Evolutionary conservation across 352 stramenopile species (phyloP), one percentile per base, ranked within the genome.

Genomic region (Globisporangium sylvaticum): DNA sequence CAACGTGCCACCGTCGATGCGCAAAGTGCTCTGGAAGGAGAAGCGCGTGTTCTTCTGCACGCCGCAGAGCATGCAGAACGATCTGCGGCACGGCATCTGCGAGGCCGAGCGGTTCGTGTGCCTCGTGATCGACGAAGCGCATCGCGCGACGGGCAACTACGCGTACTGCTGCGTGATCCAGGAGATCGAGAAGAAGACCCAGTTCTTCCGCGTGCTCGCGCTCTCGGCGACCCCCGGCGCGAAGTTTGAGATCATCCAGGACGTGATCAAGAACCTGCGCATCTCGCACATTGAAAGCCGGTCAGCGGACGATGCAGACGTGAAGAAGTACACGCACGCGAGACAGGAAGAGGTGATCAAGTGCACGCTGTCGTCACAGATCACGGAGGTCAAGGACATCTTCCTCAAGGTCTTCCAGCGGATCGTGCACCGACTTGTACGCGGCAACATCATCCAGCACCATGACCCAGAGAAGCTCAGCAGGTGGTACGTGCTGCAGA

Each of bases 31-130:
- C 1, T 99, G 97, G 97, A 71, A 79, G 20, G 80, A 89, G 25
- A 95, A 95, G 64, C 90, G 96, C 10, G 92, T 99, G 29, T 99
- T 99, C 76, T 99, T 98, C 69, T 99, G 96, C 71, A 99, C 98
- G 25, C 97, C 98, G 4, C 97, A 99, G 78, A 99, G 94, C 44
- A 80, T 99, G 55, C 80, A 97, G 64, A 99, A 99, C 65, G 98
- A 99, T 73, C 76, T 99, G 42, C 75, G 95, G 42, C 74, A 83
- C 24, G 80, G 83, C 5, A 79, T 95, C 7, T 97, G 88, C 50
- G 68, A 80, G 56, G 83, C 89, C 0, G 77, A 90, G 56, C 76
- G 81, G 8, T 90, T 99, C 65, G 96, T 99, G 18, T 99, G 97
- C 66, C 73, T 99, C 39, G 97, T 99, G 0, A 75, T 99, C 46